Conservation (phyloP, 164 flowering plant species). For the Stephania cephalantha region DNA sequence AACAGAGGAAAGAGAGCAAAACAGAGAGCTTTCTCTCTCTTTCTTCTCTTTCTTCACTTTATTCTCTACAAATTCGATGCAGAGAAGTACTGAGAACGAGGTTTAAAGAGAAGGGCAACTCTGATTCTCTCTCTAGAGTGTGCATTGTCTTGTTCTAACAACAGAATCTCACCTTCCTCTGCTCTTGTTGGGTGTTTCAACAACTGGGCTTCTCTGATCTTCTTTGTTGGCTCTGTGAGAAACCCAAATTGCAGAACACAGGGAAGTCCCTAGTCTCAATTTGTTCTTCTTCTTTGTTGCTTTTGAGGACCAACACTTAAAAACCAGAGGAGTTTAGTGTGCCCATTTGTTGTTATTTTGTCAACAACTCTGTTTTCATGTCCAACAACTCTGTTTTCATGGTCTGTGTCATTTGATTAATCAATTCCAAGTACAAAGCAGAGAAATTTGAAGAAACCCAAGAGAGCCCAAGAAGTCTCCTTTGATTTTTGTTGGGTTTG, state of each 20-base stretch:
- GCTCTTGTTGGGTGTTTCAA: neutral
- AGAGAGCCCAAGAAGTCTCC: neutral
- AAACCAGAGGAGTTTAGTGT: constrained; percentile 5
- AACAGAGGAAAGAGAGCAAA: constrained; percentile 4
- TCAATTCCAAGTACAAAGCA: neutral
- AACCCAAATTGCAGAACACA: constrained; percentile 4
- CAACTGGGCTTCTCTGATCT: constrained; percentile 2
- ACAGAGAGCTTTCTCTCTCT: constrained; percentile 3
- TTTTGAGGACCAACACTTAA: neutral
- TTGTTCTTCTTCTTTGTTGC: neutral
- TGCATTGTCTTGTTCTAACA: constrained; percentile 25
- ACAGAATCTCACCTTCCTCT: constrained; percentile 16
- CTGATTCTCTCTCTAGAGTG: constrained; percentile 22
- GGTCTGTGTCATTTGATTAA: neutral
- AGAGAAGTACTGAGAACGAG: constrained; percentile 65
- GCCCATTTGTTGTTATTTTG: constrained; percentile 13
- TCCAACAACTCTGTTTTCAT: neutral
- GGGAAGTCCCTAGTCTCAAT: neutral
- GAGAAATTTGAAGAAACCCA: neutral
- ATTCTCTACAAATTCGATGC: constrained; percentile 78
- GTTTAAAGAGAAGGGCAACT: constrained; percentile 25
- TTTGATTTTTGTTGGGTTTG: neutral
- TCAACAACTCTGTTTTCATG: neutral
- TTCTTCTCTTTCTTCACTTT: constrained; percentile 45
- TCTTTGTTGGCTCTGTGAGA: neutral